Evolutionary conservation across 345 rosid species (phyloP).

Genomic region (Iberis pinnata): DNA sequence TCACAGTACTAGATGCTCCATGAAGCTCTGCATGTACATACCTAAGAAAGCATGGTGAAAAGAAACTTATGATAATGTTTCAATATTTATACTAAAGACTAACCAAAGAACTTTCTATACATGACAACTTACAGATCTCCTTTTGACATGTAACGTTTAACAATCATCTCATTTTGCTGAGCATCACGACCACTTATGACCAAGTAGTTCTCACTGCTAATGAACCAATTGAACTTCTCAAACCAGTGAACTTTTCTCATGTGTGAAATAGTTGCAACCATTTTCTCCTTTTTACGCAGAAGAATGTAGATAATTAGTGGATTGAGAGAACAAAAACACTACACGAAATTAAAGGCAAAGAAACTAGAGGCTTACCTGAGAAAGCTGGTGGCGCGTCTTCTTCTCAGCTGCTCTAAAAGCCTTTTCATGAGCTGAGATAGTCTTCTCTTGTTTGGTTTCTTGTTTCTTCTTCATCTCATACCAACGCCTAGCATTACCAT

Average conservation of each 20-base stretch:
- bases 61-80: background rate
- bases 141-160: conserved; percentile 95
- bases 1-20: conserved; percentile 97
- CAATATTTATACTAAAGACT: conserved; percentile 6
- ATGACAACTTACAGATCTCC: conserved; percentile 75
- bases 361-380: conserved; percentile 48
- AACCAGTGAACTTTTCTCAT: conserved; percentile 99
- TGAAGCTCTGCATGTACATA: conserved; percentile 94
- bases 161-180: conserved; percentile 96
- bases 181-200: conserved; percentile 96
- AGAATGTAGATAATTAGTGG: conserved; percentile 9
- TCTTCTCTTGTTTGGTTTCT: conserved; percentile 91
- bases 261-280: conserved; percentile 82
- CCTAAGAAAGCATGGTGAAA: conserved; percentile 34
- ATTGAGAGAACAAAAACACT: background rate
- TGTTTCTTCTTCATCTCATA: conserved; percentile 92
- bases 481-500: conserved; percentile 92
- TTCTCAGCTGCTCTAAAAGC: conserved; percentile 98
- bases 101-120: conserved; percentile 5
- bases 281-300: conserved; percentile 58
- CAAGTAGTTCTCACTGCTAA: conserved; percentile 91
- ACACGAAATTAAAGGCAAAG: background rate
- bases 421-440: conserved; percentile 83
- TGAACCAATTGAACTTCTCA: conserved; percentile 97
- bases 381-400: conserved; percentile 87